Evolutionary conservation across 2,329 filamentous ascomycete genomes (phyloP).

Genomic region (Alternaria brassicae): DNA sequence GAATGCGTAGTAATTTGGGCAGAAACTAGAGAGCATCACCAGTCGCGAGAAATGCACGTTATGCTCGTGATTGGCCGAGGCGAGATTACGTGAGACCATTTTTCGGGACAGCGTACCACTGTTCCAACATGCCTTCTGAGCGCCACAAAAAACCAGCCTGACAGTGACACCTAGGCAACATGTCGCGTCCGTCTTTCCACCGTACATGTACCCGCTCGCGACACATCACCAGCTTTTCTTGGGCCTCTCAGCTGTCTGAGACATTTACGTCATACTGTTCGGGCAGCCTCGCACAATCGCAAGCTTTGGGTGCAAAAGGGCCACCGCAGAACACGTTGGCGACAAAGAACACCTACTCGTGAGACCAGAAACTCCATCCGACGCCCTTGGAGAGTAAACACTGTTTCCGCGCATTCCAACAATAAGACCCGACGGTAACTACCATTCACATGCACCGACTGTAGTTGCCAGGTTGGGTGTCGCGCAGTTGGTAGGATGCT

Average conservation of each 20-base stretch:
- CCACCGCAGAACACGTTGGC: constrained; percentile 3
- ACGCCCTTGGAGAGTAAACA: background rate
- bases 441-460: constrained; percentile 6
- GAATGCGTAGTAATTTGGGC: background rate
- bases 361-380: background rate
- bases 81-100: constrained; percentile 22
- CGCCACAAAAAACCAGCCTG: constrained; percentile 17
- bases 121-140: constrained; percentile 6
- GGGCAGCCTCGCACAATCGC: background rate
- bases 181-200: background rate
- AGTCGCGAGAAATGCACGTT: constrained; percentile 2
- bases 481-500: constrained; percentile 13
- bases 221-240: background rate
- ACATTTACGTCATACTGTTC: constrained; percentile 1
- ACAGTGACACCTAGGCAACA: background rate
- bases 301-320: constrained; percentile 4
- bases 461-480: constrained; percentile 11
- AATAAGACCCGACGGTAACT: background rate
- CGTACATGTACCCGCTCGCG: background rate
- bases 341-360: background rate
- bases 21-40: constrained; percentile 1
- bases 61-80: constrained; percentile 16
- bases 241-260: background rate
- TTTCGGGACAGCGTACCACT: constrained; percentile 9
- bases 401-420: background rate